Conservation (phyloP, 805 yeast genomes). For the Candida loeiensis region DNA sequence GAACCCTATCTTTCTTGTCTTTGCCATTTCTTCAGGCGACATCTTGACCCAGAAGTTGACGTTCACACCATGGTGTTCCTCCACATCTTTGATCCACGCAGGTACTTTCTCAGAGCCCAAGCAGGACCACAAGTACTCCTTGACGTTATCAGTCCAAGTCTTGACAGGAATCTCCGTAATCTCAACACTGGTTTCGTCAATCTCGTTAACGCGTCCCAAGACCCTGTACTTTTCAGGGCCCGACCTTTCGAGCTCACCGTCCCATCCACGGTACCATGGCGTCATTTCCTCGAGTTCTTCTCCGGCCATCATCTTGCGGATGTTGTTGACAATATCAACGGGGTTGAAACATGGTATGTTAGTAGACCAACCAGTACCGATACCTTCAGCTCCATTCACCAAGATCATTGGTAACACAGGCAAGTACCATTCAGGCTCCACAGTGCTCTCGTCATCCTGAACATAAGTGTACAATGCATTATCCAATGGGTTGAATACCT, state of each 20-base stretch:
- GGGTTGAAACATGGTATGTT: conserved; percentile 91
- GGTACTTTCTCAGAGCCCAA: conserved; percentile 70
- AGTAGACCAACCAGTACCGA: conserved; percentile 99
- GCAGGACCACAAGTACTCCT: conserved; percentile 75
- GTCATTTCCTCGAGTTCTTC: conserved; percentile 68
- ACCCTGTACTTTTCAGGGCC: conserved; percentile 69
- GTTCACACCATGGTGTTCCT: conserved; percentile 85
- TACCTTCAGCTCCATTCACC: conserved; percentile 96
- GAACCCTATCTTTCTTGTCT: conserved; percentile 69
- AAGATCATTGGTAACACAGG: conserved; percentile 95
- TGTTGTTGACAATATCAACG: conserved; percentile 68
- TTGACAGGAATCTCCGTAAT: conserved; percentile 91
- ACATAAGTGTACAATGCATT: conserved; percentile 72
- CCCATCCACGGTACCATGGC: conserved; percentile 98
- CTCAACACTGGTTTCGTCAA: conserved; percentile 75
- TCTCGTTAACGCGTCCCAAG: conserved; percentile 75
- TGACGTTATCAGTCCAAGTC: conserved; percentile 89
- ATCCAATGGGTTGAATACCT: conserved; percentile 75
- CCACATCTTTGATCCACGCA: conserved; percentile 92
- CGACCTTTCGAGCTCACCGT: conserved; percentile 66
- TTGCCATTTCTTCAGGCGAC: conserved; percentile 76
- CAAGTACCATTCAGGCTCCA: conserved; percentile 93
- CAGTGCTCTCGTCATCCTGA: conserved; percentile 89
- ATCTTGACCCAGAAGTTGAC: conserved; percentile 77
- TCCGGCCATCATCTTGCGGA: conserved; percentile 68